A percentile compares a stretch with the other conserved stretches of the same genome.
Conservation (phyloP, 305 asterid species). For the Fraxinus albicans region DNA sequence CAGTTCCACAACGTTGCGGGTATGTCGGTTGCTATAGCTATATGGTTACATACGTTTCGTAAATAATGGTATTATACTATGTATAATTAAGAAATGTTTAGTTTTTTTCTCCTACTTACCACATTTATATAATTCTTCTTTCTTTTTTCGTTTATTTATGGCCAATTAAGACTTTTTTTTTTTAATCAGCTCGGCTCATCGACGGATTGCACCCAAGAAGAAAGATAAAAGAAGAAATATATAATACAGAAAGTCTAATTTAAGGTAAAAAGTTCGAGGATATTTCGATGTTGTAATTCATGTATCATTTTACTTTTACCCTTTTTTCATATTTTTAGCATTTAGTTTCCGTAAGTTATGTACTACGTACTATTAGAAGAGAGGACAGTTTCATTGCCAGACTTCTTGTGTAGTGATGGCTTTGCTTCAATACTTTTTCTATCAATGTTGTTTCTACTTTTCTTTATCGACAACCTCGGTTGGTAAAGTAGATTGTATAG, state of each 20-base stretch:
- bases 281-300: background rate
- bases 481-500: background rate
- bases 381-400: background rate
- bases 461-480: background rate
- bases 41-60: background rate
- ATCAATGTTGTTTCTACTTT: background rate
- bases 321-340: background rate
- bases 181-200: conserved; percentile 22
- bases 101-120: background rate
- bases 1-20: conserved; percentile 40
- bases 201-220: conserved; percentile 32
- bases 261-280: background rate
- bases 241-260: background rate
- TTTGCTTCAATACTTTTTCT: background rate
- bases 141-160: background rate
- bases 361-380: background rate
- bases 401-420: background rate
- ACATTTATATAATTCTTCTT: background rate
- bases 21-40: background rate
- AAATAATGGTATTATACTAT: background rate
- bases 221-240: conserved; percentile 17
- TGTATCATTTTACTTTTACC: background rate
- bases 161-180: background rate
- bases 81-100: background rate
- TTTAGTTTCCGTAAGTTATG: background rate